Base-by-base conservation (phyloP, 495 filamentous ascomycete species). In the Mycothermus thermophilus region DNA sequence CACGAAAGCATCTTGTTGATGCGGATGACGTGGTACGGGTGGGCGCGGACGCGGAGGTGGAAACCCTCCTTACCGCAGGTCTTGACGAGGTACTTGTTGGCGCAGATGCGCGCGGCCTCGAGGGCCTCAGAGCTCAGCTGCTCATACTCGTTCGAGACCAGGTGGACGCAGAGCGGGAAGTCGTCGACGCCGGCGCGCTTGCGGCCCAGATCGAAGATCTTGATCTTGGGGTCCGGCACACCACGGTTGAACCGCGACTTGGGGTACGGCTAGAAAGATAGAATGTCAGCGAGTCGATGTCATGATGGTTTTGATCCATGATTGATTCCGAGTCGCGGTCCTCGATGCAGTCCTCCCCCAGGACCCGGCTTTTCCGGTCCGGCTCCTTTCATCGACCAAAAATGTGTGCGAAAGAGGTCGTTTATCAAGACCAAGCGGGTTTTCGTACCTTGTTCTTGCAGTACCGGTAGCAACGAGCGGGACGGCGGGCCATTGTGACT, bases 1-100 rank as follows among this genome's bases (percentile, higher is more conserved):
- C 90, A 96, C 46, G 88, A 95, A 80, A 97, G 83, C 90, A 97
- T 96, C 76, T 97, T 97, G 83, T 97, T 97, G 84, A 97, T 97
- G 66, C 90, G 90, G 72, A 95, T 75, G 66, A 96, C 88, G 71
- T 97, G 90, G 85, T 82, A 94, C 43, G 90, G 90, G 75, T 96
- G 90, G 54, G 84, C 88, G 61, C 90, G 88, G 62, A 97, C 80
- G 52, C 90, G 87, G 54, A 97, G 69, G 67, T 97, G 90, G 85
- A 97, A 97, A 66, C 78, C 75, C 80, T 97, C 90, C 77, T 97
- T 97, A 68, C 90, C 90, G 60, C 80, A 79, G 52, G 72, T 66
- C 77, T 96, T 96, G 69, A 93, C 85, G 51, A 97, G 75, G 73
- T 96, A 88, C 81, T 94, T 95, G 79, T 94, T 95, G 74, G 85